Evolutionary conservation across 1,284 basidiomycete species (phyloP), one percentile per base, ranked within the genome.

Genomic region (Rhodotorula sp.): DNA sequence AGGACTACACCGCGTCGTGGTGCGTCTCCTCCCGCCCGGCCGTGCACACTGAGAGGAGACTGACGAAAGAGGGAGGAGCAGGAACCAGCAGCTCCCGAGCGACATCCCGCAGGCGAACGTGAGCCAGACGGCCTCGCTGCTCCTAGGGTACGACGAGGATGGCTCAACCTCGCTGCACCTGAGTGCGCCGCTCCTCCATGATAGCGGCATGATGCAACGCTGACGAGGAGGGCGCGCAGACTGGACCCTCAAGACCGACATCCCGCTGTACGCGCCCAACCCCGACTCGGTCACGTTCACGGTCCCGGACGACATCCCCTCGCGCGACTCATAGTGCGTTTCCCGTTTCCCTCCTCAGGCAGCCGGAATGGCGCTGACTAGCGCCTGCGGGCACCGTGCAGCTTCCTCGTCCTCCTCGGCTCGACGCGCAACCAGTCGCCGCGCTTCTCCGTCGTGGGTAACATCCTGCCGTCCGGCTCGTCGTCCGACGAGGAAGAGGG

Each of bases 351-450:
- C 36, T 1, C 61, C 48, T 4, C 17, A 17, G 10, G n/a, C n/a
- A 36, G 4, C 10, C 32, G 34, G 37, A 55, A 53, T 7, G n/a
- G 1, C 10, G 29, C 48, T 59, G n/a, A 41, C 55, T n/a, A n/a
- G n/a, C n/a, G n/a, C 32, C 3, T 27, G 19, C 1, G 10, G 1
- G n/a, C n/a, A n/a, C n/a, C n/a, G n/a, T 7, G 15, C 66, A 67
- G 66, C 65, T 27, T 71, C 60, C 61, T 67, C n/a, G 65, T 71
- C 25, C 61, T 71, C 32, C 65, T 71, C 56, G 69, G 69, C 44
- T 71, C 69, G 32, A 60, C 69, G 15, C 25, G 27, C 65, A 56
- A 67, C 61, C 56, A 53, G 34, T 63, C 62, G 21, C 39, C 62
- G 25, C 46, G 34, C 60, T 39, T 61, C 48, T 61, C 60, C 25